Evolutionary conservation across 352 stramenopile genomes (phyloP).

Genomic region (Phytophthora pini): DNA sequence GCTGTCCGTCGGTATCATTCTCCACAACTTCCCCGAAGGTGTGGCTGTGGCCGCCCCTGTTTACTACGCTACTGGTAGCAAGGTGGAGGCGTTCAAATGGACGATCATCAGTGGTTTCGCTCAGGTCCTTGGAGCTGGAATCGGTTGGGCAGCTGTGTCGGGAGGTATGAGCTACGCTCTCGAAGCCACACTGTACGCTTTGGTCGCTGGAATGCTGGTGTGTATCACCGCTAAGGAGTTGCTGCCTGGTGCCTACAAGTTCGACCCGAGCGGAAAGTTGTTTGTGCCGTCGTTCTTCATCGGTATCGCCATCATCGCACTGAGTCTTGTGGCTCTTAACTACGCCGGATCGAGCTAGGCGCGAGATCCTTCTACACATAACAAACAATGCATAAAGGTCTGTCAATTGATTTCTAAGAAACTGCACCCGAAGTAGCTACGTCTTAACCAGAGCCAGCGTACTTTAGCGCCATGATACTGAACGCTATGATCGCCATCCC

Average conservation of each 20-base stretch:
- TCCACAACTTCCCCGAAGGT: constrained; percentile 98
- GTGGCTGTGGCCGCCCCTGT: constrained; percentile 96
- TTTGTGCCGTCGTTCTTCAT: constrained; percentile 89
- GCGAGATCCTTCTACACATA: neutral
- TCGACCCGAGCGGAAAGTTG: constrained; percentile 88
- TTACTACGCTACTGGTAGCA: constrained; percentile 96
- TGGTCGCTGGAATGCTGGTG: constrained; percentile 94
- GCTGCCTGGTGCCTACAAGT: constrained; percentile 90
- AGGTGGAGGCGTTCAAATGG: constrained; percentile 93
- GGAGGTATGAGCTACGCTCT: constrained; percentile 72
- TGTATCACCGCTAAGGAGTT: constrained; percentile 93
- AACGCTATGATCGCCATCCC: constrained; percentile 91
- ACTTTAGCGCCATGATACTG: constrained; percentile 87
- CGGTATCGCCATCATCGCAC: constrained; percentile 91
- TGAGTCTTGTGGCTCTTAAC: constrained; percentile 89
- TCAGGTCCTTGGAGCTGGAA: constrained; percentile 89
- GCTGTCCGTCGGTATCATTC: constrained; percentile 95
- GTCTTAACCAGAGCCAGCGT: constrained; percentile 54
- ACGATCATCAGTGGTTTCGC: constrained; percentile 89
- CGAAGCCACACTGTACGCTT: constrained; percentile 89
- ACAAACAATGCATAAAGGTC: constrained; percentile 13
- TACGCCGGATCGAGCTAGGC: constrained; percentile 57
- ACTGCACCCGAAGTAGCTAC: constrained; percentile 33
- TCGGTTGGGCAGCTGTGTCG: constrained; percentile 71
- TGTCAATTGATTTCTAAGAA: constrained; percentile 15